Percentiles rank a stretch among this genome's conserved stretches.
Evolutionary conservation across 192 early-diverging fungal genomes (phyloP).

Genomic region (Coemansia sp.): DNA sequence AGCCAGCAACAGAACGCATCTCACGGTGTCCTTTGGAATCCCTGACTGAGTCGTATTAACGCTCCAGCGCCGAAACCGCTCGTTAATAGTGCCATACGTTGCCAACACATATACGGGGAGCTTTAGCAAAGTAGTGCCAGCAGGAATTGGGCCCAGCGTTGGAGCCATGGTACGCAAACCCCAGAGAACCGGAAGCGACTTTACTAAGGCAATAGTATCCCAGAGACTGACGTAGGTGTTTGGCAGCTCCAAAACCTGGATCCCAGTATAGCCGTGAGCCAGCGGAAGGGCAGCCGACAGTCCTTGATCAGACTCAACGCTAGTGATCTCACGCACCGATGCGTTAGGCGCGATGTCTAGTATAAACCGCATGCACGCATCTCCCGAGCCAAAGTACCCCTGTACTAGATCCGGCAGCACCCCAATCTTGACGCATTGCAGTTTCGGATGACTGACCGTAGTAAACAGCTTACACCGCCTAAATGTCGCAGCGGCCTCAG

Average conservation of each 20-base stretch:
- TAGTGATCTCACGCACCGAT: background rate
- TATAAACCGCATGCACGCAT: background rate
- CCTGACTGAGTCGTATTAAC: background rate
- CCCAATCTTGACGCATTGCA: background rate
- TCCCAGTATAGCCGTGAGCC: background rate
- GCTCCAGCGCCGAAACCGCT: background rate
- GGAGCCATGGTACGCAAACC: conserved; percentile 3
- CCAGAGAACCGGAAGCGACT: background rate
- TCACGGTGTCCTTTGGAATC: background rate
- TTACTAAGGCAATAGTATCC: background rate
- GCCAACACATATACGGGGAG: background rate
- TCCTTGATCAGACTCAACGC: background rate
- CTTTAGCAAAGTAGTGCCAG: background rate
- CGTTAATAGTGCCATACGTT: background rate
- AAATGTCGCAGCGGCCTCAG: background rate
- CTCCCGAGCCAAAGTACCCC: background rate
- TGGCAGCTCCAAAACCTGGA: background rate
- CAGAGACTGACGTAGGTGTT: background rate
- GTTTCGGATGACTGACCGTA: background rate
- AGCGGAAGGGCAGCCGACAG: background rate
- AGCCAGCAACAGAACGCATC: background rate
- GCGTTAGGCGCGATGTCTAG: background rate
- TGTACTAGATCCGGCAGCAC: too few relatives aligned
- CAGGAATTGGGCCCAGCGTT: background rate
- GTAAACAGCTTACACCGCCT: background rate